phyloP scores from a whole-genome alignment of 768 basidiomycete genomes.

The Gelatoporia subvermispora region DNA sequence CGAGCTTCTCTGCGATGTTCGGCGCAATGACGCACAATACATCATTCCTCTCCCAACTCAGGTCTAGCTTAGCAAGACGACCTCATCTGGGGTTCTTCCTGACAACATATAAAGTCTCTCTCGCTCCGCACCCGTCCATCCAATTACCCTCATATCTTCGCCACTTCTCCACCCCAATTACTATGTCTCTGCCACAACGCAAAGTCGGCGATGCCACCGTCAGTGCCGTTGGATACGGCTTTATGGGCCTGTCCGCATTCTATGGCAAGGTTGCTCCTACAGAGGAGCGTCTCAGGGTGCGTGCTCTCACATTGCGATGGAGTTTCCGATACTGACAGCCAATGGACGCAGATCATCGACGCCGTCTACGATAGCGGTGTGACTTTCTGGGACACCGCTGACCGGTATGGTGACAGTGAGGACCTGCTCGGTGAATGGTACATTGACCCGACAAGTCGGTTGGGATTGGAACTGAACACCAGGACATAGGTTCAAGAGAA shows the following conservation, averaged over 20 bases:
- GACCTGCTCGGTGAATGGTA: conserved; percentile 42
- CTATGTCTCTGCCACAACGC: conserved; percentile 25
- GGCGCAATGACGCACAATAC: no score
- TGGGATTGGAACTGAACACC: neutral
- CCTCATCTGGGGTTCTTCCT: no score
- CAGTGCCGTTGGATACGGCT: conserved; percentile 55
- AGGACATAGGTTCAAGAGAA: conserved; percentile 42
- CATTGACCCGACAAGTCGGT: conserved; percentile 11
- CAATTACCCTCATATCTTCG: no score
- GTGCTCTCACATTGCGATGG: neutral
- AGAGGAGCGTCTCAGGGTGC: conserved; percentile 57
- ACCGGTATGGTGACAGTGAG: conserved; percentile 39
- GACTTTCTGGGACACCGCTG: conserved; percentile 45
- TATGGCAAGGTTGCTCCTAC: conserved; percentile 46
- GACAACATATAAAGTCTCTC: no score
- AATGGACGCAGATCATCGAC: conserved; percentile 34
- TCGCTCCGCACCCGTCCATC: no score
- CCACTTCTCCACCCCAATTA: no score
- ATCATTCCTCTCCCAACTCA: no score
- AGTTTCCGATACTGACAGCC: conserved; percentile 9
- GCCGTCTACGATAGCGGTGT: conserved; percentile 35
- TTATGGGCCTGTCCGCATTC: conserved; percentile 49
- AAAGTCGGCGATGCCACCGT: conserved; percentile 42
- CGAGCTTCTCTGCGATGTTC: no score
- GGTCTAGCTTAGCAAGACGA: no score